phyloP scores from a whole-genome alignment of 371 early-diverging fungal genomes.

The Mucor plumbeus region DNA sequence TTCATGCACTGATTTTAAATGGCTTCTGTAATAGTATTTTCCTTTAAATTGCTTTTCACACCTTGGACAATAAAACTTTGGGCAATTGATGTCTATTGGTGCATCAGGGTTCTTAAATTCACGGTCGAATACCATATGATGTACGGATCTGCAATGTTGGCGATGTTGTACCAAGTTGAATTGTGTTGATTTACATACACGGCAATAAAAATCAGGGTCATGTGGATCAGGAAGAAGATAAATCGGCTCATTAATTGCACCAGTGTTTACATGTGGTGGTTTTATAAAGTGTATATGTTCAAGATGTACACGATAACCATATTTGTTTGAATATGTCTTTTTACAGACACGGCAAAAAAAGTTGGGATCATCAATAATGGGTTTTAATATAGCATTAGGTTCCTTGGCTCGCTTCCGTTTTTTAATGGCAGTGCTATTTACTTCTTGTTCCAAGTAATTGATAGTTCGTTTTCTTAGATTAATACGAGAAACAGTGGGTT shows the following conservation, averaged over 20 bases:
- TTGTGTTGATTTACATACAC: neutral
- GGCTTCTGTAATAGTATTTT: neutral
- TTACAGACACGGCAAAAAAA: neutral
- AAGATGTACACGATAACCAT: neutral
- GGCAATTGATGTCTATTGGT: neutral
- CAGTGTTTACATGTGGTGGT: neutral
- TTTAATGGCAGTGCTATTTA: neutral
- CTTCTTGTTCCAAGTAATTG: neutral
- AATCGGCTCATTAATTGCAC: neutral
- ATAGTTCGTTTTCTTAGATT: neutral
- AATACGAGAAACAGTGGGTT: too few relatives aligned
- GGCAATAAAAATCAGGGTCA: slow-evolving; percentile 6
- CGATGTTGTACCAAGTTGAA: neutral
- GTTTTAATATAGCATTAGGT: neutral
- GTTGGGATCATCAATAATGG: neutral
- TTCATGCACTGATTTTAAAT: slow-evolving; percentile 1
- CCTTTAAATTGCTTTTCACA: neutral
- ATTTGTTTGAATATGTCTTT: neutral
- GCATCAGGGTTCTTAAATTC: neutral
- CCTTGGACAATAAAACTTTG: neutral
- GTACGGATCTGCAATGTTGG: neutral
- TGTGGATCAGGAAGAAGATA: neutral
- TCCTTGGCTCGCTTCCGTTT: neutral
- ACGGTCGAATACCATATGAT: neutral
- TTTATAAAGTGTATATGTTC: neutral